phyloP scores from a whole-genome alignment of 257 asterid species.

The Ilex aquifolium region DNA sequence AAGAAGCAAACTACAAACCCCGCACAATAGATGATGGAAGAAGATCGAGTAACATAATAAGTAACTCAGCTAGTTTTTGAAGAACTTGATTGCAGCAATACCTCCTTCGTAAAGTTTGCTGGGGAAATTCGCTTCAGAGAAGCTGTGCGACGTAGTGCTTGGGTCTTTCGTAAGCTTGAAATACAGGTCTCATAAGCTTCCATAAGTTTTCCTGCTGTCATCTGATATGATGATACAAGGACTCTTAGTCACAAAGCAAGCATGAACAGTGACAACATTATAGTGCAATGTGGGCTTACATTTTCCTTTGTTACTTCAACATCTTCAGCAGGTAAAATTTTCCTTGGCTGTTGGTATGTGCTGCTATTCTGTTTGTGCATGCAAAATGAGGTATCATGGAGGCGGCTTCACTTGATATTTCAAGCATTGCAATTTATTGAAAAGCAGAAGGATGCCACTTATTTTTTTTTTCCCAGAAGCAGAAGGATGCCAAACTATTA shows the following conservation, averaged over 20 bases:
- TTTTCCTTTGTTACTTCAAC: conserved; percentile 33
- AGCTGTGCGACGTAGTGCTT: conserved; percentile 51
- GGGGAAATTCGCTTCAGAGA: conserved; percentile 69
- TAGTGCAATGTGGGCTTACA: conserved; percentile 27
- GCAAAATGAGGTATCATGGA: conserved; percentile 13
- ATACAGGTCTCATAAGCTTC: conserved; percentile 63
- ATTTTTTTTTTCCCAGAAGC: too few species aligned
- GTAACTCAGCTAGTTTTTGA: neutral
- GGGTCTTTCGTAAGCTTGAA: conserved; percentile 44
- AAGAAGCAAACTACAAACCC: neutral
- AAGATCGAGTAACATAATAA: neutral
- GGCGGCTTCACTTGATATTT: conserved; percentile 4
- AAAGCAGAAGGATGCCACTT: neutral
- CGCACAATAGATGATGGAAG: neutral
- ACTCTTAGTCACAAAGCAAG: conserved; percentile 1
- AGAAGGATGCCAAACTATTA: neutral
- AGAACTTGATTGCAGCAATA: conserved; percentile 12
- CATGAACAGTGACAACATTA: too few species aligned
- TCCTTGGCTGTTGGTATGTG: conserved; percentile 26
- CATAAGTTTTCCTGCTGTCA: conserved; percentile 68
- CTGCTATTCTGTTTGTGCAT: conserved; percentile 33
- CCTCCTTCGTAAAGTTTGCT: conserved; percentile 89
- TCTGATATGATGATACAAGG: conserved; percentile 34
- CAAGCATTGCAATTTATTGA: neutral
- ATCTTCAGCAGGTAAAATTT: conserved; percentile 27